These are phyloP conservation scores for Pyrenopolyporus hunteri DNA, from an alignment of 495 filamentous ascomycete species.

Conservation along the genomic window DNA sequence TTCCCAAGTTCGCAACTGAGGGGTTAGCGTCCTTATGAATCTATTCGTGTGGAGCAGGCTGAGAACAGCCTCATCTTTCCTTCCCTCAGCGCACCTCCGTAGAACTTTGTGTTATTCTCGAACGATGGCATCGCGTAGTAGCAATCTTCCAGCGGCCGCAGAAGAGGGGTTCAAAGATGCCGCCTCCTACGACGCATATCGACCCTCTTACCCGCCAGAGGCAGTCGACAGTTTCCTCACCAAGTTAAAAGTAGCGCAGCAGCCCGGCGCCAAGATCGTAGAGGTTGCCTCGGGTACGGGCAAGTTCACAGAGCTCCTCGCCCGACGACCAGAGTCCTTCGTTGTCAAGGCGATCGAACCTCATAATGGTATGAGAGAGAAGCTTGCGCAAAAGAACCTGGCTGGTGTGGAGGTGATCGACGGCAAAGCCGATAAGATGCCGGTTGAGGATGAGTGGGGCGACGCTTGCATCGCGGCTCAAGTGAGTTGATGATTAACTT, in stretches of 20 bases:
- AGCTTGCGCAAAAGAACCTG: constrained; percentile 60
- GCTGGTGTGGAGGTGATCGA: constrained; percentile 54
- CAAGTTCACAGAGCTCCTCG: constrained; percentile 67
- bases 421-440: constrained; percentile 61
- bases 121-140: constrained; percentile 32
- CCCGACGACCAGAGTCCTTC: constrained; percentile 56
- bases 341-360: constrained; percentile 68
- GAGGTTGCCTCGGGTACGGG: constrained; percentile 72
- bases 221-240: constrained; percentile 61
- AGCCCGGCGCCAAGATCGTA: constrained; percentile 54
- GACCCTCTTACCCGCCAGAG: constrained; percentile 64
- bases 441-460: constrained; percentile 59
- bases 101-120: background rate
- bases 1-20: constrained; percentile 1
- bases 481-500: constrained; percentile 48
- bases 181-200: constrained; percentile 62
- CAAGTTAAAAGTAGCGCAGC: constrained; percentile 50
- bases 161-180: constrained; percentile 63
- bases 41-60: background rate
- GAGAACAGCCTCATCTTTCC: background rate
- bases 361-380: constrained; percentile 62
- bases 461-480: constrained; percentile 70
- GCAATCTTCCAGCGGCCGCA: constrained; percentile 38
- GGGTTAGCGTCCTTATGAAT: background rate
- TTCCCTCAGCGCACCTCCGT: background rate